phyloP scores from a whole-genome alignment of 2,329 filamentous ascomycete genomes.

The Plectosphaerella sp. region DNA sequence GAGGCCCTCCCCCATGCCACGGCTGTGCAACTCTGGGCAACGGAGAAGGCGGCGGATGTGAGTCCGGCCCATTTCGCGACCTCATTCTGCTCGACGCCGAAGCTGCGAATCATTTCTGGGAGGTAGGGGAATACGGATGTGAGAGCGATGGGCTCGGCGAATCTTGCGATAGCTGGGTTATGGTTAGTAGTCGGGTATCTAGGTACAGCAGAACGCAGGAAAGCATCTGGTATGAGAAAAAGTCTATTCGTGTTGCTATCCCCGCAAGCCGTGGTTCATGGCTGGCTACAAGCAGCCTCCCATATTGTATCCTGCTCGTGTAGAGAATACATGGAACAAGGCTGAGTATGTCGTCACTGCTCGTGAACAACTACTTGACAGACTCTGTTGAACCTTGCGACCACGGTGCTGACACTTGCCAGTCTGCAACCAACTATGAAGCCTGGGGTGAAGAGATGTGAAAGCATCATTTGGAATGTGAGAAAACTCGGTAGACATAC shows the following conservation, averaged over 20 bases:
- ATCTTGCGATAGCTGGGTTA: slow-evolving; percentile 64
- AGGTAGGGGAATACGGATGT: slow-evolving; percentile 68
- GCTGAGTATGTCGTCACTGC: too few relatives aligned
- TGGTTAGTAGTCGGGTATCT: slow-evolving; percentile 1
- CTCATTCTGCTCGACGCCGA: slow-evolving; percentile 65
- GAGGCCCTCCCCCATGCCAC: slow-evolving; percentile 73
- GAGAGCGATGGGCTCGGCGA: slow-evolving; percentile 70
- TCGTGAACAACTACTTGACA: too few relatives aligned
- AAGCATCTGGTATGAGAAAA: neutral
- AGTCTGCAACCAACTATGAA: too few relatives aligned
- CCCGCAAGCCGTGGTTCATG: neutral
- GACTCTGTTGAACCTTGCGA: too few relatives aligned
- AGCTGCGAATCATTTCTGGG: slow-evolving; percentile 80
- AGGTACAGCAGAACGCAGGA: neutral
- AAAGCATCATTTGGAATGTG: neutral
- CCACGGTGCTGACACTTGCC: too few relatives aligned
- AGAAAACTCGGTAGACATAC: slow-evolving; percentile 33
- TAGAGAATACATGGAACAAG: too few relatives aligned
- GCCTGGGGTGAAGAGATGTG: neutral
- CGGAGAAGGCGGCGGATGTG: slow-evolving; percentile 67
- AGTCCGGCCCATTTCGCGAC: slow-evolving; percentile 79
- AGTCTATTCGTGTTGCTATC: too few relatives aligned
- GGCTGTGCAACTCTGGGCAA: slow-evolving; percentile 67
- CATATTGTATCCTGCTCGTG: too few relatives aligned
- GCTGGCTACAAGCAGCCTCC: too few relatives aligned